Conservation (phyloP, 2,329 filamentous ascomycete species). For the Colletotrichum limetticola region DNA sequence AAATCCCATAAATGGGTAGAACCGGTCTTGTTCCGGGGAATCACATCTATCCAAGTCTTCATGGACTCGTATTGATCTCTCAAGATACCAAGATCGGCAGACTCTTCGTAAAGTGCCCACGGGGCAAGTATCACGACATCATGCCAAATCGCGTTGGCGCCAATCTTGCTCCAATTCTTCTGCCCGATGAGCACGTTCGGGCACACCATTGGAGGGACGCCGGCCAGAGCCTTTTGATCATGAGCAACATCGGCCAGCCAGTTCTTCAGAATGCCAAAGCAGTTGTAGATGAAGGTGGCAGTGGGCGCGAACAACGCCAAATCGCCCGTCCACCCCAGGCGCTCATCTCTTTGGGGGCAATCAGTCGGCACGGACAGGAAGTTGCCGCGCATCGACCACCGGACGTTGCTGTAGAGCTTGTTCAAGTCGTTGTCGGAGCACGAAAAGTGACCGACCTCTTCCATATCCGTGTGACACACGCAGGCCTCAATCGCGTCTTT, state of each 20-base stretch:
- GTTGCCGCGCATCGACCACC: constrained; percentile 31
- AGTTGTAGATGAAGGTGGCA: constrained; percentile 15
- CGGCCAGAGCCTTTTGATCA: constrained; percentile 46
- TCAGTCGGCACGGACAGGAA: constrained; percentile 33
- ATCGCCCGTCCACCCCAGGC: constrained; percentile 27
- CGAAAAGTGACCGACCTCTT: constrained; percentile 4
- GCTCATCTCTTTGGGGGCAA: constrained; percentile 33
- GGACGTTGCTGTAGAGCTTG: constrained; percentile 15
- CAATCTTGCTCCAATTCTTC: constrained; percentile 26
- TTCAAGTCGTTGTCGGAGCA: constrained; percentile 25
- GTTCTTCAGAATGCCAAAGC: constrained; percentile 16
- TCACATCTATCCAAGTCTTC: background rate
- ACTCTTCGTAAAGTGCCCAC: constrained; percentile 24
- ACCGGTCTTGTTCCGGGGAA: constrained; percentile 10
- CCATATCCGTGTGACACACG: constrained; percentile 31
- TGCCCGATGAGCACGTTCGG: constrained; percentile 38
- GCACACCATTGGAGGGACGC: constrained; percentile 46
- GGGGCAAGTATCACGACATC: constrained; percentile 25
- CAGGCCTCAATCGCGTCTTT: constrained; percentile 12
- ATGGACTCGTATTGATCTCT: constrained; percentile 17
- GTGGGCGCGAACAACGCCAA: constrained; percentile 26
- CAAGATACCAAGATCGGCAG: constrained; percentile 1
- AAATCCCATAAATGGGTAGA: constrained; percentile 19
- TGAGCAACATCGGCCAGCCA: constrained; percentile 30
- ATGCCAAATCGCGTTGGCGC: constrained; percentile 34